Evolutionary conservation across 495 filamentous ascomycete genomes (phyloP).

Genomic region (Aspergillus saccharolyticus): DNA sequence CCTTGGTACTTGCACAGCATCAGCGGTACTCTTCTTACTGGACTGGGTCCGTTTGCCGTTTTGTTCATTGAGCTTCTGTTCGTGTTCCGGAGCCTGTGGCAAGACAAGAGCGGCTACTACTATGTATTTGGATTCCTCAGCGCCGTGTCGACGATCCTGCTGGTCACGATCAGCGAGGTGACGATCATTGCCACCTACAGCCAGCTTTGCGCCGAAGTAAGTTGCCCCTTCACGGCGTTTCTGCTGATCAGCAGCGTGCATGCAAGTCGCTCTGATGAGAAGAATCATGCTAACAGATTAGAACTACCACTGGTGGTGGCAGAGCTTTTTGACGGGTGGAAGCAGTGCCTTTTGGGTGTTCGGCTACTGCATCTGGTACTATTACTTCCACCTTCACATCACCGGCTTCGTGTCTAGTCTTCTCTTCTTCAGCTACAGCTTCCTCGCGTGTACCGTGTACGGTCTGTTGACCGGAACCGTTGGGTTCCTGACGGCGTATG

Average conservation of each 20-base stretch:
- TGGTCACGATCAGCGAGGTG: constrained; percentile 80
- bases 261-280: too few relatives aligned
- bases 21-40: constrained; percentile 64
- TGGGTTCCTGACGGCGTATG: constrained; percentile 82
- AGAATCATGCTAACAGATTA: constrained; percentile 27
- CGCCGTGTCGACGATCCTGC: constrained; percentile 66
- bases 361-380: constrained; percentile 83
- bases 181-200: constrained; percentile 86
- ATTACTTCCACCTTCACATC: constrained; percentile 75
- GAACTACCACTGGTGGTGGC: constrained; percentile 98
- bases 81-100: constrained; percentile 87
- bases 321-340: constrained; percentile 78
- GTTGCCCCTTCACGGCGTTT: constrained; percentile 7
- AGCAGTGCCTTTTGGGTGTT: constrained; percentile 83
- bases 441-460: constrained; percentile 78
- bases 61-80: constrained; percentile 93
- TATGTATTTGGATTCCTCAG: constrained; percentile 91
- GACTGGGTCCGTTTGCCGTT: constrained; percentile 84
- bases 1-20: constrained; percentile 70
- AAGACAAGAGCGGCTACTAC: constrained; percentile 90
- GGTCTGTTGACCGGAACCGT: constrained; percentile 81
- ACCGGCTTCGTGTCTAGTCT: constrained; percentile 73
- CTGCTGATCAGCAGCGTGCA: too few relatives aligned
- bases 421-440: constrained; percentile 82
- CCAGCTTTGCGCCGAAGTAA: constrained; percentile 72